Evolutionary conservation across 108 stramenopile genomes (phyloP).

Genomic region (Skeletonema grethae): DNA sequence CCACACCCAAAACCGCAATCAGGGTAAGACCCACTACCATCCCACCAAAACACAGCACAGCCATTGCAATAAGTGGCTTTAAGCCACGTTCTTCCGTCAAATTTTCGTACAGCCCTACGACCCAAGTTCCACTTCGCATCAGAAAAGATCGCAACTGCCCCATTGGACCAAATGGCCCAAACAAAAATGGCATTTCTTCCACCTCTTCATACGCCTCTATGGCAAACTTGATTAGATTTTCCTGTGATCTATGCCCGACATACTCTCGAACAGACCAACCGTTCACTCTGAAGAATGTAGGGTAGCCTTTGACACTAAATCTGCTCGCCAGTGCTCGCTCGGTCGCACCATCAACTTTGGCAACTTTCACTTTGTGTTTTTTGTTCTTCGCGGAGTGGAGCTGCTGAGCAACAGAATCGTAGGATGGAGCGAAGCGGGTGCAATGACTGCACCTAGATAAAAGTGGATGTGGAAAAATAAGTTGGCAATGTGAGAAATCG

Average conservation of each 20-base stretch:
- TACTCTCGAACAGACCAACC: conserved; percentile 81
- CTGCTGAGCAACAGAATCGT: conserved; percentile 58
- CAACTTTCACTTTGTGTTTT: conserved; percentile 69
- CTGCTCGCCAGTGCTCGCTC: conserved; percentile 66
- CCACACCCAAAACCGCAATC: conserved; percentile 39
- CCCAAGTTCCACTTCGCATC: conserved; percentile 49
- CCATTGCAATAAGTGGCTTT: conserved; percentile 30
- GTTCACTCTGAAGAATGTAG: conserved; percentile 76
- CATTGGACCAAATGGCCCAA: conserved; percentile 77
- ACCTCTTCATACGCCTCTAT: conserved; percentile 38
- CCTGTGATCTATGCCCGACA: conserved; percentile 52
- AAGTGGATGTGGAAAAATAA: not conserved
- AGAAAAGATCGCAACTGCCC: conserved; percentile 64
- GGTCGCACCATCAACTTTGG: conserved; percentile 73
- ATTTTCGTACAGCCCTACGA: conserved; percentile 53
- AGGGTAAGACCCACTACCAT: conserved; percentile 28
- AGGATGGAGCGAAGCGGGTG: conserved; percentile 60
- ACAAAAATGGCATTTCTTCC: conserved; percentile 43
- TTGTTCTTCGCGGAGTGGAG: conserved; percentile 48
- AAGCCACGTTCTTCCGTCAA: conserved; percentile 48
- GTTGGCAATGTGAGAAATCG: conserved; percentile 1
- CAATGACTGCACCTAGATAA: conserved; percentile 68
- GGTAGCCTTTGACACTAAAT: conserved; percentile 75
- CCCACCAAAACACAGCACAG: conserved; percentile 23
- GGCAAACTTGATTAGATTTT: conserved; percentile 67